Evolutionary conservation across 2,329 filamentous ascomycete species (phyloP), one percentile per base, ranked within the genome.

Genomic region (Talaromyces sp.): DNA sequence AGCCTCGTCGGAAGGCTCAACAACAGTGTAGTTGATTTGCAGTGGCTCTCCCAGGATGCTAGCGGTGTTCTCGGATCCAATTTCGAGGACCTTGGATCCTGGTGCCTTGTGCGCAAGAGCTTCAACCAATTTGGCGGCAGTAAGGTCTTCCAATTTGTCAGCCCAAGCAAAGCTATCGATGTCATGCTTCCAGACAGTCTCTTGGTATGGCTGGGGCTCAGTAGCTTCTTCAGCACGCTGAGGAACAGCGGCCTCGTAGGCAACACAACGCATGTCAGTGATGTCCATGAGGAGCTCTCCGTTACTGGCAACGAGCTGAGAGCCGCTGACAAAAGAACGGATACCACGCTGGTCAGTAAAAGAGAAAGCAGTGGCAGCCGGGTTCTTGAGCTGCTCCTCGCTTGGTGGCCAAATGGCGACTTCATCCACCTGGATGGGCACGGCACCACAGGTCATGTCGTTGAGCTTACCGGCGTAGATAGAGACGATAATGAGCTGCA

Each of bases 401-500:
- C 37, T 40, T 11, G 58, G 62, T 6, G 40, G 11, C 50, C 53
- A 57, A 39, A 63, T 52, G 37, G 59, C 41, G n/a, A 64, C 31
- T 33, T 66, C 61, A 2, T 64, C 60, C 21, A 65, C 45, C 31
- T 60, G 22, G 3, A 62, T 48, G 13, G 63, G 64, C 1, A 66
- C 59, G 17, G 55, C 60, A 33, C 61, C 64, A 5, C 48, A 60
- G 2, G 57, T 21, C 58, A 64, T 63, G 13, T 52, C 52, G 13
- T 62, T 61, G 31, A 36, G 41, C 5, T 37, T 28, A 22, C 63
- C 64, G 19, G 37, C 46, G 35, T 65, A 39, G 17, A 62, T 56
- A 15, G 64, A 56, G 3, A 64, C 46, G 36, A 63, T 65, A 19
- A 61, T 57, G 1, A 66, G 62, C 54, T 65, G 63, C 15, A 67